Conservation (phyloP, 306 rosid genomes). For the Inga leiocalycina region DNA sequence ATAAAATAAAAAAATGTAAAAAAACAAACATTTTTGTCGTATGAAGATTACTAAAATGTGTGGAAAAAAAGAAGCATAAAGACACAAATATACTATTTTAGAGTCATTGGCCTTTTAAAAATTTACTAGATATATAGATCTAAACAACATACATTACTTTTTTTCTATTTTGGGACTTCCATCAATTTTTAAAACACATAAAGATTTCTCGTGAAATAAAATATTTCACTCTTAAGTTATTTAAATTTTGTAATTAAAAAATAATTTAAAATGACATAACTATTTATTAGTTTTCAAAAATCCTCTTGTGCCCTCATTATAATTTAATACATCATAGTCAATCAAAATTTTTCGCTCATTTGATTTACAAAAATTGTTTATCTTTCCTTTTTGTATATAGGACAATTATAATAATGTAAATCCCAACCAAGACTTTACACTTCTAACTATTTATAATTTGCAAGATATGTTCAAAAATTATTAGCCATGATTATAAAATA, state of each 20-base stretch:
- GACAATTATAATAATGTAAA: not conserved
- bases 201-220: too few relatives aligned
- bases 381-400: not conserved
- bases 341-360: not conserved
- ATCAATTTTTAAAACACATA: too few relatives aligned
- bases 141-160: not conserved
- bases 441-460: not conserved
- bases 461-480: not conserved
- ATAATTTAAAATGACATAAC: not conserved
- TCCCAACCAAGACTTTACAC: not conserved
- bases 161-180: too few relatives aligned
- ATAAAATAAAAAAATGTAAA: too few relatives aligned
- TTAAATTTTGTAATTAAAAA: too few relatives aligned
- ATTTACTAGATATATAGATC: too few relatives aligned
- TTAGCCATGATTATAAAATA: not conserved
- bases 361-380: not conserved
- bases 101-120: too few relatives aligned
- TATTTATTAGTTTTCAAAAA: not conserved
- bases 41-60: too few relatives aligned
- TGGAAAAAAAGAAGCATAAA: too few relatives aligned
- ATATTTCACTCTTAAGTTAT: too few relatives aligned
- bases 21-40: not conserved
- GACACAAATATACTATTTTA: not conserved
- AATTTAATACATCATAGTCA: not conserved
- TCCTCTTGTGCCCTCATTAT: not conserved